phyloP scores from a whole-genome alignment of 768 basidiomycete genomes.

The Kwoniella shandongensis region DNA sequence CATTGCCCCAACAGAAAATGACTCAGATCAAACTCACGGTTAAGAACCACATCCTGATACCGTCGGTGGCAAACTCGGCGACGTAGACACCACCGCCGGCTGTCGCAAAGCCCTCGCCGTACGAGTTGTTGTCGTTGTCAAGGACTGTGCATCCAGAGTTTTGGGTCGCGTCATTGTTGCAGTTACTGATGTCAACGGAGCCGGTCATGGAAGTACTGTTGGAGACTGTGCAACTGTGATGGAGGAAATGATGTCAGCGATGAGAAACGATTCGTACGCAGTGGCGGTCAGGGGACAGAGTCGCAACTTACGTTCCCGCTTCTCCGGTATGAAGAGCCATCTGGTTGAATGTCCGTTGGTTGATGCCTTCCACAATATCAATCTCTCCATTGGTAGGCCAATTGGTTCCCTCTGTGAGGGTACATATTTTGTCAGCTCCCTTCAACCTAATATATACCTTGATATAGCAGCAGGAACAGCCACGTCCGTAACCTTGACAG shows the following conservation, averaged over 20 bases:
- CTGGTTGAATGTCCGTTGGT: conserved; percentile 65
- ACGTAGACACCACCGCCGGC: conserved; percentile 73
- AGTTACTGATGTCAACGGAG: not conserved
- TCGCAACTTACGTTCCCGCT: conserved; percentile 9
- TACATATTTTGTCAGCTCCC: no score
- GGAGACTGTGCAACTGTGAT: conserved; percentile 6
- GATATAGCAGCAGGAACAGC: no score
- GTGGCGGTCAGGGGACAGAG: not conserved
- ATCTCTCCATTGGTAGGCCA: conserved; percentile 58
- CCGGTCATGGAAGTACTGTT: conserved; percentile 3
- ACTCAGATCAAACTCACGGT: conserved; percentile 18
- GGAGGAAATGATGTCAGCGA: not conserved
- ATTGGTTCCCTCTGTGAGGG: conserved; percentile 31
- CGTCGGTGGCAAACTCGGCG: conserved; percentile 65
- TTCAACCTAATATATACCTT: no score
- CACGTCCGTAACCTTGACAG: no score
- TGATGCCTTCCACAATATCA: conserved; percentile 81
- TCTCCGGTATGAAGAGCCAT: conserved; percentile 70
- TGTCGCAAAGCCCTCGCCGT: conserved; percentile 66
- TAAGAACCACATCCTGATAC: conserved; percentile 66
- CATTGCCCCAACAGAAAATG: conserved; percentile 24
- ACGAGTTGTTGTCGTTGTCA: conserved; percentile 62
- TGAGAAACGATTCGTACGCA: not conserved
- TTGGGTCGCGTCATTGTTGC: conserved; percentile 52
- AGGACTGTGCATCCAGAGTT: conserved; percentile 67